Base-by-base conservation (phyloP, 1,284 basidiomycete species). In the Amylostereum areolatum region DNA sequence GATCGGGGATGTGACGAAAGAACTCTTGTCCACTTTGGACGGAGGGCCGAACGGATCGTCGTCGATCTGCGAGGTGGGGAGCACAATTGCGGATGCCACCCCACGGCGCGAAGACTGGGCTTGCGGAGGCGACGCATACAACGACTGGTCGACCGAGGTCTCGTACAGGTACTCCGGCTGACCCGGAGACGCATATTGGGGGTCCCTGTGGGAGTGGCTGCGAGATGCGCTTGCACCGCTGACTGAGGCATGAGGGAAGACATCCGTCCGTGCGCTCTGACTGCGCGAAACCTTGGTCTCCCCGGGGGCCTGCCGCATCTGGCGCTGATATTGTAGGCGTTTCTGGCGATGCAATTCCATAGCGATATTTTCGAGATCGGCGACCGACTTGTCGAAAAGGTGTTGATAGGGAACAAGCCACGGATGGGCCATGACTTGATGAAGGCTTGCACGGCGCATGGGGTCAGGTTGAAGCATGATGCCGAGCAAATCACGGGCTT, bases 381-480 rank as follows among this genome's bases (percentile, higher is more conserved):
- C 82, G 24, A 95, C 85, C 9, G 71, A 74, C 55, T 78, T 83
- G 29, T 78, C 74, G 67, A 97, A 96, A 10, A 78, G 64, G 40
- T 75, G 68, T 0, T 74, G 72, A 55, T 89, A 89, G 1, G 79
- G 73, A 1, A 70, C 70, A n/a, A 96, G 73, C 93, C 93, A 97
- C 3, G 79, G 75, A 62, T 96, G 93, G 10, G 66, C 71, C 86
- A 93, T 93, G 57, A 97, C 85, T 2, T 76, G 71, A 8, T 74
- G 71, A 37, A 96, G 74, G 54, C 83, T 82, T 39, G 89, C 87
- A 46, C 93, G 85, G 41, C 80, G 78, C 24, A 75, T 71, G 2
- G 89, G 85, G 66, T 92, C 82, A 45, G 85, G 90, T 2, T 96
- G 91, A 35, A 97, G 83, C 93, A 97, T 97, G 63, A 84, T 78